Evolutionary conservation across 2,329 filamentous ascomycete genomes (phyloP).

Genomic region (Hymenoscyphus fraxineus): DNA sequence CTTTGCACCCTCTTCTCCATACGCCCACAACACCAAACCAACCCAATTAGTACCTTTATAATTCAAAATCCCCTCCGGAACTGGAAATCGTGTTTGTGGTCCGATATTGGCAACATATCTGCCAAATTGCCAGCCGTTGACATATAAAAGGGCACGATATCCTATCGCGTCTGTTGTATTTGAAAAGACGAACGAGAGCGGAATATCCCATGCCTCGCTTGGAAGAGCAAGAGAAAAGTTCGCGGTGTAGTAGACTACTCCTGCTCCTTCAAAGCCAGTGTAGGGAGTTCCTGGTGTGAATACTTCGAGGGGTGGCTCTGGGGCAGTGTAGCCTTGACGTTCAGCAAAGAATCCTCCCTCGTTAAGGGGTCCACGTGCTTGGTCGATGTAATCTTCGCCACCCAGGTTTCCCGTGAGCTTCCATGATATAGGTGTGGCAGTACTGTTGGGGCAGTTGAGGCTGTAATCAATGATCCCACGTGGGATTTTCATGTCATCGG

Average conservation of each 20-base stretch:
- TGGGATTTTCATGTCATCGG: constrained; percentile 58
- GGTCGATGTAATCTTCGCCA: constrained; percentile 59
- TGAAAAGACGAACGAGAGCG: constrained; percentile 46
- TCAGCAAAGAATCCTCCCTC: constrained; percentile 63
- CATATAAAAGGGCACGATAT: constrained; percentile 62
- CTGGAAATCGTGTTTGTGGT: constrained; percentile 66
- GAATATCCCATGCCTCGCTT: constrained; percentile 50
- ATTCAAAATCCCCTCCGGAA: constrained; percentile 48
- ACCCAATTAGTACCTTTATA: neutral
- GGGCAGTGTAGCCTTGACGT: constrained; percentile 59
- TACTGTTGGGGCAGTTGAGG: constrained; percentile 40
- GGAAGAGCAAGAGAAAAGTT: constrained; percentile 53
- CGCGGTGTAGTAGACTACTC: constrained; percentile 55
- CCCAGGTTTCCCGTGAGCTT: constrained; percentile 66
- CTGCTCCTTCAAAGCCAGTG: constrained; percentile 36
- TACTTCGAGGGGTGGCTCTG: constrained; percentile 43
- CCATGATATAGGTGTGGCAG: constrained; percentile 50
- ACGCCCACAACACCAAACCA: neutral
- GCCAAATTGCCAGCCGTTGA: constrained; percentile 71
- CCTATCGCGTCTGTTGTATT: constrained; percentile 30
- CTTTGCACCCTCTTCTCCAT: neutral
- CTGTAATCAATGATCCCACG: constrained; percentile 60
- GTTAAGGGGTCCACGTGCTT: constrained; percentile 59
- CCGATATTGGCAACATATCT: constrained; percentile 66
- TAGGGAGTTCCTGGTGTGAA: constrained; percentile 44